Base-by-base conservation (phyloP, 2,329 filamentous ascomycete species). In the Calonectria pseudoreteaudii region DNA sequence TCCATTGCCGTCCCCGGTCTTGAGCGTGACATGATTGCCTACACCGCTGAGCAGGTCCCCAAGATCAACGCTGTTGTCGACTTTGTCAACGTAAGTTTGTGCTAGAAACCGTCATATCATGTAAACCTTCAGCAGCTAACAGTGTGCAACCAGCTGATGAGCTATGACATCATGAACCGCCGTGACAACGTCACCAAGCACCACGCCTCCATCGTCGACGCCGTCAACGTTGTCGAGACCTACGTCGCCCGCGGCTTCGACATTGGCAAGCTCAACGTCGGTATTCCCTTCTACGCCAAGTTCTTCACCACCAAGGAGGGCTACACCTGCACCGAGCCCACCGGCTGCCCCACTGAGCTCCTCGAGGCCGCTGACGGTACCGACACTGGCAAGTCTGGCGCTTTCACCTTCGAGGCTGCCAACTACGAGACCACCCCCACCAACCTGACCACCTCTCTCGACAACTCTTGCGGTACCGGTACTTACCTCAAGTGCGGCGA, bases 111-210 rank as follows among this genome's bases (percentile, higher is more conserved):
- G 10, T 1, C 3, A 28, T n/a, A n/a, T n/a, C n/a, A 6, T 26
- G 23, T 26, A 26, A 18, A 2, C 20, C 1, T 1, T 3, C 10
- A 8, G 7, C 1, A 16, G 8, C 62, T 80, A 16, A 78, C 60
- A 3, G 5, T 0, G 8, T 0, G 8, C 0, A 0, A 4, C 16
- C 14, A 85, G 83, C 84, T 94, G 75, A 94, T 94, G 93, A 88
- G 90, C 11, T 94, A 94, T 81, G 93, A 95, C 80, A 81, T 95
- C 62, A 93, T 93, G 89, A 94, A 94, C 84, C 91, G 93, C 14
- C 90, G 93, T n/a, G 91, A 94, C 81, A 90, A 86, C 65, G 82
- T 87, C 26, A 94, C 93, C 2, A 88, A 87, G 34, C 93, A 94
- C 80, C 92, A 94, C 78, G 90, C 88, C 13, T 91, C 91, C 8